These are phyloP conservation scores for Podospora bellae-mahoneyi DNA, from an alignment of 495 filamentous ascomycete genomes.

Conservation along the genomic window DNA sequence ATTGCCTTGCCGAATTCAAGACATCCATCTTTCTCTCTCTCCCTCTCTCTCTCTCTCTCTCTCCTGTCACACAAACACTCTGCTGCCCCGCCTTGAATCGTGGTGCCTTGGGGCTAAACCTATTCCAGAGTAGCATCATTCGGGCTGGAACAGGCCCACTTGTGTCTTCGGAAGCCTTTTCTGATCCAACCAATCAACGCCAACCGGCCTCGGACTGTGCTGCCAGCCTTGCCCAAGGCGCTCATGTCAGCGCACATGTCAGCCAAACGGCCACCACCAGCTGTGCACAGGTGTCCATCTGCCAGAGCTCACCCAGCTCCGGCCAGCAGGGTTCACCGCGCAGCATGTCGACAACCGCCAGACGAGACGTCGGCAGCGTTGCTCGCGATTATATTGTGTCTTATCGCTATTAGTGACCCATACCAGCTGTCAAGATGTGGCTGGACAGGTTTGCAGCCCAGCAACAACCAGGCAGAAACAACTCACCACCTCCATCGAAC, in stretches of 20 bases:
- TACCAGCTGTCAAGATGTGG: constrained; percentile 60
- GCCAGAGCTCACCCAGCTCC: not conserved
- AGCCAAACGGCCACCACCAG: not conserved
- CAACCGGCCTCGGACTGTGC: not conserved
- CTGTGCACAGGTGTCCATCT: not conserved
- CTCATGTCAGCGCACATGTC: not conserved
- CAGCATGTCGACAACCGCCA: not conserved
- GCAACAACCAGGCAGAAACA: constrained; percentile 52
- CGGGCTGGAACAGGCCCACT: not conserved
- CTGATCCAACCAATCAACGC: not conserved
- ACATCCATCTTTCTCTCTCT: not conserved
- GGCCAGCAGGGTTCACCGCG: not conserved
- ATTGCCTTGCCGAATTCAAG: not conserved
- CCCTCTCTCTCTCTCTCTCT: too few species aligned
- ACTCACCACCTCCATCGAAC: constrained; percentile 50
- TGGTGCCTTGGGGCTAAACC: constrained; percentile 1
- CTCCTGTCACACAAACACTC: not conserved
- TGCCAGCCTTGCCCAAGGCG: not conserved
- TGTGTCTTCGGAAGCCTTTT: not conserved
- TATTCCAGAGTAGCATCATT: not conserved
- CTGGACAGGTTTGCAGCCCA: constrained; percentile 80
- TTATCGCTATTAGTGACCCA: not conserved
- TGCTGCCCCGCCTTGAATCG: constrained; percentile 6
- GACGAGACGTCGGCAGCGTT: constrained; percentile 7
- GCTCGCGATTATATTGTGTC: not conserved